Percentiles rank a stretch among this genome's conserved stretches.
Conservation (phyloP, 169 alveolate species). For the Condylostoma magnum region DNA sequence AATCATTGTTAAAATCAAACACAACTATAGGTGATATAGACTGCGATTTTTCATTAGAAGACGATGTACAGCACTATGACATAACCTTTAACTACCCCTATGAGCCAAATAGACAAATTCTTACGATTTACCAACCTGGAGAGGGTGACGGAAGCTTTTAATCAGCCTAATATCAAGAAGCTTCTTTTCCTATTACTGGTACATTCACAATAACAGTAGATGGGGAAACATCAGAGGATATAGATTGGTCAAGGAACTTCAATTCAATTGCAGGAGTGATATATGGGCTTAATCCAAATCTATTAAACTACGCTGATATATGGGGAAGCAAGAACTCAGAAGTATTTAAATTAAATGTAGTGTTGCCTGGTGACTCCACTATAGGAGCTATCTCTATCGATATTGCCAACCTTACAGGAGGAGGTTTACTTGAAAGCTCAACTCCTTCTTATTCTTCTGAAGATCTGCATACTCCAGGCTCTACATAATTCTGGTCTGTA, state of each 20-base stretch:
- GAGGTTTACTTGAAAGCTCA: neutral
- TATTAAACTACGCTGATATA: neutral
- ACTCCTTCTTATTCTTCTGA: neutral
- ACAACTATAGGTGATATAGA: neutral
- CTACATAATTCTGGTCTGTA: neutral
- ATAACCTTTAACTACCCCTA: constrained; percentile 1
- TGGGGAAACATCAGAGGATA: neutral
- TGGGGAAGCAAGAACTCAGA: neutral
- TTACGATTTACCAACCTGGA: neutral
- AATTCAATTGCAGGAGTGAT: neutral
- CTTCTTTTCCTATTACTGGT: neutral
- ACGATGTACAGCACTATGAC: neutral
- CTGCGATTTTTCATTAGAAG: neutral
- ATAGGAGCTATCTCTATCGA: neutral
- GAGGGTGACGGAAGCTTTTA: neutral
- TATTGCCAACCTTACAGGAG: constrained; percentile 8
- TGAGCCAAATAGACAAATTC: neutral
- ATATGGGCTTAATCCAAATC: neutral
- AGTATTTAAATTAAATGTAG: neutral
- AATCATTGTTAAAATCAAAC: neutral
- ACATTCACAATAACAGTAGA: neutral
- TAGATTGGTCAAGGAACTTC: neutral
- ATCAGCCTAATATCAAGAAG: neutral
- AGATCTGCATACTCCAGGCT: neutral
- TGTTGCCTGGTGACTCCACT: neutral